Base-by-base conservation (phyloP, 2,329 filamentous ascomycete genomes). In the Cordyceps fumosorosea region DNA sequence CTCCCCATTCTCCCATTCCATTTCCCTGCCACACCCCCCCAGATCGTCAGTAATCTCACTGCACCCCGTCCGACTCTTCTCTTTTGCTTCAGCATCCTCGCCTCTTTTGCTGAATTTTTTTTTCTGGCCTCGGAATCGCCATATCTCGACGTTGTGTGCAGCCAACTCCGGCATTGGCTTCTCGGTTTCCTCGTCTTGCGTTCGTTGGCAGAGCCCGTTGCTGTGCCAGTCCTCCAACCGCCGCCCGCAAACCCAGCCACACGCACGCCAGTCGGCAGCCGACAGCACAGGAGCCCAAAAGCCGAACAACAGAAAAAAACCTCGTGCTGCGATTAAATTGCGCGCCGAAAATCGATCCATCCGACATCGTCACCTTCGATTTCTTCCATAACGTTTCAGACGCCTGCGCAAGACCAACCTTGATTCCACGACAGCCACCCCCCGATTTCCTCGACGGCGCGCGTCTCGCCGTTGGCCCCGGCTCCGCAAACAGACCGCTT, bases 31-130 rank as follows among this genome's bases (percentile, higher is more conserved):
- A 57, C 57, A 42, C 50, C 51, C 58, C 26, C 58, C 58, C 58
- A 29, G 58, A 55, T 55, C 50, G 51, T 48, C 44, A 56, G 50
- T 29, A 61, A 61, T 61, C 59, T 55, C 59, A 48, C 32, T 55
- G 52, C 42, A 56, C 51, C 48, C 40, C 51, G 18, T 56, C 40
- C 53, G 16, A 45, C 53, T 56, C 42, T 34, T 60, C 34, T 47
- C 55, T 53, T 29, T 52, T 42, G 47, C 47, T 53, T 24, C 44
- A 18, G 20, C 45, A 58, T 29, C 45, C 12, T 50, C 32, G 7
- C 50, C 24, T 48, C 47, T 51, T 60, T 59, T 57, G 44, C 3
- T 57, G 16, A 14, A 11, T 8, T 44, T 44, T 48, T 18, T 26
- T 7, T 29, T 7, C 3, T 29, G 29, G 29, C 44, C 18, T 47